Evolutionary conservation across 345 rosid species (phyloP).

Genomic region (Eutrema heterophyllum): DNA sequence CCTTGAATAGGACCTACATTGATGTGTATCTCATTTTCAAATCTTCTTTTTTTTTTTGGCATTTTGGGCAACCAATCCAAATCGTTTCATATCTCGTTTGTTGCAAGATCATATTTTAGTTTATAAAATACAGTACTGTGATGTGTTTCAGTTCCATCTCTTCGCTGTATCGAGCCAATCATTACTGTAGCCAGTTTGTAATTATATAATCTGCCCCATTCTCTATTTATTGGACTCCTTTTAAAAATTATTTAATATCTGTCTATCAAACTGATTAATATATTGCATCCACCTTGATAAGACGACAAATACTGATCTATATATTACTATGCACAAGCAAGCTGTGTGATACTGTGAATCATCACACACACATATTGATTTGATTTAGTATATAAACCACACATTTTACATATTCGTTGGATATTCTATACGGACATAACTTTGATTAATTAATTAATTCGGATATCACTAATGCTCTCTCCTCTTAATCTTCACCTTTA

Average conservation of each 20-base stretch:
- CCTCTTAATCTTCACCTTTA: conserved; percentile 41
- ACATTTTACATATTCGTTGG: conserved; percentile 11
- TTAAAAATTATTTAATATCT: neutral
- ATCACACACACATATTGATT: neutral
- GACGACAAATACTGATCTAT: neutral
- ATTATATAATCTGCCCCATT: neutral
- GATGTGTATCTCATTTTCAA: neutral
- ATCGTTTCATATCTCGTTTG: conserved; percentile 8
- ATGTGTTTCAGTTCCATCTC: neutral
- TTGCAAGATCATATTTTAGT: conserved; percentile 4
- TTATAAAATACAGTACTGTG: too few species aligned
- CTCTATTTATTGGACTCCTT: conserved; percentile 1
- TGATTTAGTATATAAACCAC: neutral
- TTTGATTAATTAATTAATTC: neutral
- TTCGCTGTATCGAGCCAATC: neutral
- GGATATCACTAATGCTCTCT: conserved; percentile 14
- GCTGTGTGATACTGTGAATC: neutral
- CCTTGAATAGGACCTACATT: neutral
- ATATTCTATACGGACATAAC: conserved; percentile 7
- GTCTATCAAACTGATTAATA: conserved; percentile 2
- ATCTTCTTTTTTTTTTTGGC: neutral
- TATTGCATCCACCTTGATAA: neutral
- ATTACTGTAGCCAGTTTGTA: neutral
- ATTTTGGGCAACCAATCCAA: neutral
- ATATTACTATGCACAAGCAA: neutral